Conservation (phyloP, 192 early-diverging fungal species). For the Gigaspora rosea region DNA sequence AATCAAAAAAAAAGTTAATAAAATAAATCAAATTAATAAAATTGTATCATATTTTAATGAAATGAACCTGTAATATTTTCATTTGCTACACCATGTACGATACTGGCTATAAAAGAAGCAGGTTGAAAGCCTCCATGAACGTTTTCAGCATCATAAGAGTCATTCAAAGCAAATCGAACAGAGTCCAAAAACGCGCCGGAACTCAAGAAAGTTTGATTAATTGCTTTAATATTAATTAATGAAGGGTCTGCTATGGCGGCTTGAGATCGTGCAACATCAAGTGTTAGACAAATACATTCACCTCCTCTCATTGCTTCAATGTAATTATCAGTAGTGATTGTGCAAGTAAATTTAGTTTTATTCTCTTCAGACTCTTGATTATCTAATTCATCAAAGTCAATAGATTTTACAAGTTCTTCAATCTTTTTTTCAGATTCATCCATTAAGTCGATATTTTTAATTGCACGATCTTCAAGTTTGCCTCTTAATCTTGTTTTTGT, state of each 20-base stretch:
- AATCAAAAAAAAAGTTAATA: background rate
- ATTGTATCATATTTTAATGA: background rate
- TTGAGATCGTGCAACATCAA: conserved; percentile 40
- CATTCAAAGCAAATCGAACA: conserved; percentile 35
- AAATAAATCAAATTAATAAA: background rate
- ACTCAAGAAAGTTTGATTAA: conserved; percentile 44
- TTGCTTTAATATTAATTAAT: conserved; percentile 46
- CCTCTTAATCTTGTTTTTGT: conserved; percentile 41
- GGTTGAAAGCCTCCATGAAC: conserved; percentile 47
- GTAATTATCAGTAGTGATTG: conserved; percentile 40
- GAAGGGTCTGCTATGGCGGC: conserved; percentile 46
- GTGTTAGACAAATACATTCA: conserved; percentile 46
- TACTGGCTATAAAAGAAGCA: conserved; percentile 33
- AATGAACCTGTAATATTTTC: conserved; percentile 45
- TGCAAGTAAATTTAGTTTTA: conserved; percentile 37
- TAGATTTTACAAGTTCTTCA: conserved; percentile 26
- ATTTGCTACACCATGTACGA: conserved; percentile 41
- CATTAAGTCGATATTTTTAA: conserved; percentile 42
- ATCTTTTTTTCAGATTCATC: conserved; percentile 44
- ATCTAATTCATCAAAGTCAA: conserved; percentile 42
- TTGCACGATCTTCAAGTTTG: conserved; percentile 38
- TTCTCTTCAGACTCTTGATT: conserved; percentile 36
- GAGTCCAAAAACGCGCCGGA: conserved; percentile 46
- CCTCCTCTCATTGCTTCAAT: conserved; percentile 43
- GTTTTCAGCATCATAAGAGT: conserved; percentile 33